Percentiles rank a stretch among this genome's conserved stretches.
Evolutionary conservation across 768 basidiomycete species (phyloP).

Genomic region (Cystoderma amianthinum): DNA sequence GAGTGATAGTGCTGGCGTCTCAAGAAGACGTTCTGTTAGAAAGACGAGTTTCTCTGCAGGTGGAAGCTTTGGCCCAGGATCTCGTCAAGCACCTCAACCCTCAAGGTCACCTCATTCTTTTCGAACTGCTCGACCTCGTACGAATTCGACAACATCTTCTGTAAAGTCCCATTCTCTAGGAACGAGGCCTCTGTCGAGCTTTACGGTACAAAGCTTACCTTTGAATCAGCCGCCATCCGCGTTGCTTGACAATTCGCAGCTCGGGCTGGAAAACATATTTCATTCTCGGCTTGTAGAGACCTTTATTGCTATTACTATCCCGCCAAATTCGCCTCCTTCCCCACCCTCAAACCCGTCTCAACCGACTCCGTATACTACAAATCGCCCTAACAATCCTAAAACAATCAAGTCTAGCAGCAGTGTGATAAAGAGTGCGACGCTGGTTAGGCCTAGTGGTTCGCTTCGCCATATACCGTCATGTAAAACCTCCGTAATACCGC

Average conservation of each 20-base stretch:
- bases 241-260: conserved; percentile 57
- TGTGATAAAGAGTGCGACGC: background rate
- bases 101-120: conserved; percentile 22
- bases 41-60: conserved; percentile 15
- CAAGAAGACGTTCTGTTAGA: conserved; percentile 23
- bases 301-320: conserved; percentile 54
- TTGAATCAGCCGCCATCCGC: background rate
- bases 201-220: background rate
- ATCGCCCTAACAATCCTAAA: background rate
- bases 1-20: conserved; percentile 12
- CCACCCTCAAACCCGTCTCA: background rate
- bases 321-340: conserved; percentile 7
- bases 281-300: conserved; percentile 73
- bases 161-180: conserved; percentile 18
- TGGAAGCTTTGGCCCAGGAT: background rate
- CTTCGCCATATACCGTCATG: background rate
- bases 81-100: conserved; percentile 1
- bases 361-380: background rate
- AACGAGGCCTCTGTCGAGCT: conserved; percentile 7
- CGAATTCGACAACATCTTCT: conserved; percentile 49
- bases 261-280: conserved; percentile 62
- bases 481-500: background rate
- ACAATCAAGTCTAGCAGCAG: too few relatives aligned
- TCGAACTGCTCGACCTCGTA: conserved; percentile 35
- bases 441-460: background rate